phyloP scores from a whole-genome alignment of 2,329 filamentous ascomycete genomes.

The Proliferodiscus dingleyae region DNA sequence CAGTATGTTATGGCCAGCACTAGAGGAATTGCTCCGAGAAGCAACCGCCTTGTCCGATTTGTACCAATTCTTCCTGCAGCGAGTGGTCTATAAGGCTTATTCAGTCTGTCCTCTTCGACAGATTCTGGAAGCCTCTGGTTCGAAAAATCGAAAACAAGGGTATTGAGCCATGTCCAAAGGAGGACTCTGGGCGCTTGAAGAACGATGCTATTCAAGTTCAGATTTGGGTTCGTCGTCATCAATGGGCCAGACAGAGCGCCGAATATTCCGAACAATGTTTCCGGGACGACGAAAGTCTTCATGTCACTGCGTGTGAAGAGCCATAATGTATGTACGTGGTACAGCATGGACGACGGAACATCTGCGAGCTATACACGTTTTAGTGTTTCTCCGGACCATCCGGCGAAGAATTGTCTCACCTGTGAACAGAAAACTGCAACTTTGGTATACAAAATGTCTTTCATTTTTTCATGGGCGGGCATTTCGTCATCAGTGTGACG shows the following conservation, averaged over 20 bases:
- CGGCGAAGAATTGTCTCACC: too few relatives aligned
- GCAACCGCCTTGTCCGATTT: constrained; percentile 22
- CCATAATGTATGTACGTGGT: constrained; percentile 1
- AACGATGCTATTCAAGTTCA: too few relatives aligned
- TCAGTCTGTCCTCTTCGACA: constrained; percentile 29
- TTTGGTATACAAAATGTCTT: too few relatives aligned
- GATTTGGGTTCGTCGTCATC: constrained; percentile 7
- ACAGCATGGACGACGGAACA: too few relatives aligned
- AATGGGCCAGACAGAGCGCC: constrained; percentile 6
- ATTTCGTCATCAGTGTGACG: too few relatives aligned
- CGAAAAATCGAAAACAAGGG: constrained; percentile 29
- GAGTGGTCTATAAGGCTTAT: constrained; percentile 33
- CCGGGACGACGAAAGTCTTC: constrained; percentile 4
- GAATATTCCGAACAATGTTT: constrained; percentile 6
- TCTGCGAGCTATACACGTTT: too few relatives aligned
- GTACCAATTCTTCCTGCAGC: constrained; percentile 29
- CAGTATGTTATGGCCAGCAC: constrained; percentile 18
- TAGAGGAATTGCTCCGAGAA: constrained; percentile 21
- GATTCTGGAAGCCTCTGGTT: constrained; percentile 30
- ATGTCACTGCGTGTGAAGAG: constrained; percentile 10
- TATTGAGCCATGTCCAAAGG: constrained; percentile 25
- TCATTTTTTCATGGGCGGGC: too few relatives aligned
- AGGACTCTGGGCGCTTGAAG: constrained; percentile 2
- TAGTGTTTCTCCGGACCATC: too few relatives aligned
- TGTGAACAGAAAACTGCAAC: too few relatives aligned